Evolutionary conservation across 2,329 filamentous ascomycete genomes (phyloP), one percentile per base, ranked within the genome.

Genomic region (Hypoxylon sp.): DNA sequence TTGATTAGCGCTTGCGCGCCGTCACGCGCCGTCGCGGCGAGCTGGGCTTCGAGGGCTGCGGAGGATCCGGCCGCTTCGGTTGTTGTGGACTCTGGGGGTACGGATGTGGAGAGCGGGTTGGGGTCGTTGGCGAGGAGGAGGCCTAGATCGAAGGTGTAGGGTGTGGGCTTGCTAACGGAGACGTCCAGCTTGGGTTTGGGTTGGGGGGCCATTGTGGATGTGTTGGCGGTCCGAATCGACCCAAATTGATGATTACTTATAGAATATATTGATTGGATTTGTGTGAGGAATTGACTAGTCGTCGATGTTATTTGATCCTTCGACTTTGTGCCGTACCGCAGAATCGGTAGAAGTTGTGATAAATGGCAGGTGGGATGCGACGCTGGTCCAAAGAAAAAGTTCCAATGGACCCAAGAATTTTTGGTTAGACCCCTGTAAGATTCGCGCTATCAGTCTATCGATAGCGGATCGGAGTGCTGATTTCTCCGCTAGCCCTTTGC

Each of bases 1-100:
- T 97, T 97, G 80, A 99, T 90, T n/a, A 99, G 90, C 31, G 89
- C 90, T 83, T 99, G 96, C 11, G 94, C 93, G 81, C 93, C 94
- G 81, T 97, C 94, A 76, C 94, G 93, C 61, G 96, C 94, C 22
- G 90, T 89, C 44, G 87, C 83, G 69, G 91, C 86, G 67, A 98
- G 90, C 64, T 88, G 87, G 29, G 85, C 83, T 80, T 97, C 93
- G 70, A 90, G 81, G 39, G 84, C 77, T 31, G 80, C 71, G 58
- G 75, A 64, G 67, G 81, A 81, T 55, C 59, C 80, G 81, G 74
- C 90, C 81, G 53, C 86, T 83, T 56, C 96, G 84, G 2, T 31
- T 51, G 68, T 47, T 17, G 70, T 53, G 13, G 72, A 19, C 10
- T 53, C 58, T 3, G 58, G 0, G 14, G 51, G 33, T 2, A 5